These are phyloP conservation scores for Pulveroboletus sp. DNA, from an alignment of 1,284 basidiomycete genomes.

Conservation along the genomic window DNA sequence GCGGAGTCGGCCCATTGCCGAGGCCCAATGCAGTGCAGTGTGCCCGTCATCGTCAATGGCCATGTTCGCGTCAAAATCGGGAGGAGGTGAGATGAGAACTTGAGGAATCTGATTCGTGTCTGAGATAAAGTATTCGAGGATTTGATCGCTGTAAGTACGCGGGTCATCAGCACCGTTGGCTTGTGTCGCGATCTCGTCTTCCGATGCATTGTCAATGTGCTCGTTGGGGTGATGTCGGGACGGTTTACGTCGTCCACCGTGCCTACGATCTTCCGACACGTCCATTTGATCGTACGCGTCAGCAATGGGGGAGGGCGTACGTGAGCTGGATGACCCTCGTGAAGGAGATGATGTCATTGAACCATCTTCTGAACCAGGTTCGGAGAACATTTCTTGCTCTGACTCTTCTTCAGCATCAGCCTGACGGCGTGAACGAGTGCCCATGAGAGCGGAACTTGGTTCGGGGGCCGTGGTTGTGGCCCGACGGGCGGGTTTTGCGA, in stretches of 20 bases:
- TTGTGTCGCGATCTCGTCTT: constrained; percentile 37
- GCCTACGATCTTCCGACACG: constrained; percentile 39
- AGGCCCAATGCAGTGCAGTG: constrained; percentile 97
- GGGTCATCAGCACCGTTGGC: constrained; percentile 44
- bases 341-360: constrained; percentile 85
- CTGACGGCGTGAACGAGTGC: constrained; percentile 54
- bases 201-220: constrained; percentile 39
- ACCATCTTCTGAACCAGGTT: constrained; percentile 72
- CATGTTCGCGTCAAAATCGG: constrained; percentile 94
- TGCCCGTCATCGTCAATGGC: constrained; percentile 98
- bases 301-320: constrained; percentile 84
- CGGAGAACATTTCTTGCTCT: constrained; percentile 58
- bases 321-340: constrained; percentile 80
- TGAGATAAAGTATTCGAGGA: constrained; percentile 98
- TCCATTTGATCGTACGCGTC: constrained; percentile 43
- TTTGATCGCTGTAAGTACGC: constrained; percentile 86
- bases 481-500: constrained; percentile 52
- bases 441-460: constrained; percentile 30
- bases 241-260: constrained; percentile 37
- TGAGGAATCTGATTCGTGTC: constrained; percentile 92
- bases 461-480: constrained; percentile 39
- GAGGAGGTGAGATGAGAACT: constrained; percentile 85
- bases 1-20: constrained; percentile 96
- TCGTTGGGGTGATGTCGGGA: constrained; percentile 38
- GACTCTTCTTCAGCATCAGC: constrained; percentile 46